Conservation (phyloP, 192 early-diverging fungal genomes). For the Podila epigama region DNA sequence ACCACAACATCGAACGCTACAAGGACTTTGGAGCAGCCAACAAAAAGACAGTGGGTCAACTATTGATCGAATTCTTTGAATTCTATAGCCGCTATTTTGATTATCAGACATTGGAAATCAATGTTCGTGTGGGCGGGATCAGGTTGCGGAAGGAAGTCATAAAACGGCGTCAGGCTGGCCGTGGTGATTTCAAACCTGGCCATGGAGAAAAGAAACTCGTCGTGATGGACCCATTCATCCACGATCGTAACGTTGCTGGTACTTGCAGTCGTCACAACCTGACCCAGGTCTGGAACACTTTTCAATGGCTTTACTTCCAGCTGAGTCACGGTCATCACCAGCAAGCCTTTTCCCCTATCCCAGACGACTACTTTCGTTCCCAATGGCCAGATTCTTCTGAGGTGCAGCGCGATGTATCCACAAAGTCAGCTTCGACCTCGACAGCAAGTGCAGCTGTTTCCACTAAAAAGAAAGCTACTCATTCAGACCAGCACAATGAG, state of each 20-base stretch:
- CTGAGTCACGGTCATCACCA: slow-evolving; percentile 21
- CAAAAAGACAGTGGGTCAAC: slow-evolving; percentile 31
- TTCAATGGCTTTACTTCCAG: slow-evolving; percentile 22
- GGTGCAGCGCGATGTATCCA: neutral
- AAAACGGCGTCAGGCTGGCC: neutral
- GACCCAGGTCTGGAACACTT: slow-evolving; percentile 21
- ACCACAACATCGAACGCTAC: slow-evolving; percentile 24
- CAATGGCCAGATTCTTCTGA: neutral
- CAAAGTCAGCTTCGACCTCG: neutral
- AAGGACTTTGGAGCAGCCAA: slow-evolving; percentile 22
- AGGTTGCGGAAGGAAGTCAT: slow-evolving; percentile 4
- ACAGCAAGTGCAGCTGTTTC: neutral
- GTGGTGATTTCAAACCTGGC: neutral
- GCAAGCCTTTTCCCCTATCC: slow-evolving; percentile 15
- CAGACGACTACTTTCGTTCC: neutral
- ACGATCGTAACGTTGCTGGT: slow-evolving; percentile 27
- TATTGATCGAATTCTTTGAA: slow-evolving; percentile 39
- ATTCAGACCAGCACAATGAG: neutral
- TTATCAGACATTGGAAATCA: slow-evolving; percentile 46
- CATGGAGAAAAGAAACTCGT: slow-evolving; percentile 32
- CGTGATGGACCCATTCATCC: slow-evolving; percentile 47
- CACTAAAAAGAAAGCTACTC: neutral
- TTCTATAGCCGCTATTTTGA: slow-evolving; percentile 38
- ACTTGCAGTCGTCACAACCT: slow-evolving; percentile 16
- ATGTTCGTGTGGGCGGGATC: slow-evolving; percentile 28